Conservation (phyloP, 1,284 basidiomycete genomes). For the Ustilago lituana region DNA sequence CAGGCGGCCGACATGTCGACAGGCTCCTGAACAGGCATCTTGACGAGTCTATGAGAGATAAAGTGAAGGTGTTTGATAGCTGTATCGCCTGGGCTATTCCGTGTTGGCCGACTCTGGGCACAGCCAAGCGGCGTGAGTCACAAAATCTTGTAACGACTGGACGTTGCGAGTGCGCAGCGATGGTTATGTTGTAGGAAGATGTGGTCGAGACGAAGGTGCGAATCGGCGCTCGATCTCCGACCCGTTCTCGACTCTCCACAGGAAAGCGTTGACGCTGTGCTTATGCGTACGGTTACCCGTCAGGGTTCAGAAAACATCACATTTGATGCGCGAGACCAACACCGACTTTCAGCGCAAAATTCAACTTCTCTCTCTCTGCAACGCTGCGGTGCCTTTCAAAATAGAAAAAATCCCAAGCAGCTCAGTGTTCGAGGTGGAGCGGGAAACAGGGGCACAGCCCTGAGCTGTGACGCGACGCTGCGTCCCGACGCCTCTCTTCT, state of each 20-base stretch:
- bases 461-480: background rate
- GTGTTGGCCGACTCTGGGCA: slow-evolving; percentile 3
- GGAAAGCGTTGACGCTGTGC: too few species aligned
- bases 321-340: slow-evolving; percentile 5
- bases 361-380: slow-evolving; percentile 13
- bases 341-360: too few species aligned
- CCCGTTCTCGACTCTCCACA: too few species aligned
- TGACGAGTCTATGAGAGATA: background rate
- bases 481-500: background rate
- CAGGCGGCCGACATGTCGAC: slow-evolving; percentile 51
- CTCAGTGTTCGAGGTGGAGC: slow-evolving; percentile 4
- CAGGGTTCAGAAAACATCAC: too few species aligned
- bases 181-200: slow-evolving; percentile 1
- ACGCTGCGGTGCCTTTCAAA: too few species aligned
- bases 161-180: background rate
- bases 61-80: too few species aligned
- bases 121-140: slow-evolving; percentile 3
- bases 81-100: background rate
- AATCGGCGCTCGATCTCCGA: background rate
- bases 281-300: too few species aligned
- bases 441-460: background rate
- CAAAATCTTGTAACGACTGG: background rate
- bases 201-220: background rate
- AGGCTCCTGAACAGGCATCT: slow-evolving; percentile 35
- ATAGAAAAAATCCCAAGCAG: too few species aligned